Percentiles rank a stretch among this genome's conserved stretches.
These are phyloP conservation scores for Claviceps maximensis DNA, from an alignment of 2,329 filamentous ascomycete genomes.

Conservation along the genomic window DNA sequence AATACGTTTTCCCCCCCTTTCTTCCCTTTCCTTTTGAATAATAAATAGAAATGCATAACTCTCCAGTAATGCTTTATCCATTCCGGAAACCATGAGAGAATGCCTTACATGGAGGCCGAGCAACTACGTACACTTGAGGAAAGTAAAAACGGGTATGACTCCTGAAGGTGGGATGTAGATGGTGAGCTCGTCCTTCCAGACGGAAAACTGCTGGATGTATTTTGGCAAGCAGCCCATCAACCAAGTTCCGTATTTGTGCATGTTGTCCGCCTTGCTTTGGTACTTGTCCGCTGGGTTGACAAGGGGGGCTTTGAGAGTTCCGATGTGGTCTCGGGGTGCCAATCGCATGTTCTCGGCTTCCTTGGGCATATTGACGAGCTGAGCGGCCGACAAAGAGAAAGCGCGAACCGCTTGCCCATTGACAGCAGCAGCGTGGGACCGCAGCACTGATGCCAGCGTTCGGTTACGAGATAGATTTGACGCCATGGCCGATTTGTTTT, in stretches of 20 bases:
- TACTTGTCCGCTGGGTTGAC: constrained; percentile 93
- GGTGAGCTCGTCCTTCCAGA: constrained; percentile 98
- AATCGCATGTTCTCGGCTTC: constrained; percentile 55
- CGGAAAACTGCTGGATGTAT: constrained; percentile 97
- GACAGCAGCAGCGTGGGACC: constrained; percentile 30
- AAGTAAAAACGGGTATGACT: constrained; percentile 81
- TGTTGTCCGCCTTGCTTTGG: constrained; percentile 67
- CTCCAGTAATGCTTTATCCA: not conserved
- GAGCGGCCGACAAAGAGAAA: constrained; percentile 35
- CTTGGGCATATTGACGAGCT: constrained; percentile 43
- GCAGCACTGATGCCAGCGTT: constrained; percentile 41
- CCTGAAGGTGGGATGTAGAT: constrained; percentile 84
- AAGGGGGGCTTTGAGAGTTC: constrained; percentile 61
- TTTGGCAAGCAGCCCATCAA: constrained; percentile 93
- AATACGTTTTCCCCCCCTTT: too few relatives aligned
- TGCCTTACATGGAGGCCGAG: not conserved
- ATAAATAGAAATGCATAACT: not conserved
- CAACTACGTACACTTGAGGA: constrained; percentile 60
- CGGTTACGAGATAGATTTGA: constrained; percentile 45
- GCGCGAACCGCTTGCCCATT: constrained; percentile 30
- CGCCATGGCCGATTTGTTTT: constrained; percentile 37
- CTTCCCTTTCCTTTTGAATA: not conserved
- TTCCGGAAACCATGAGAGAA: not conserved
- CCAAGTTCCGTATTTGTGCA: constrained; percentile 94
- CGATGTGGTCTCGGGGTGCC: constrained; percentile 42